Evolutionary conservation across 257 asterid species (phyloP).

Genomic region (Solanum pimpinellifolium): DNA sequence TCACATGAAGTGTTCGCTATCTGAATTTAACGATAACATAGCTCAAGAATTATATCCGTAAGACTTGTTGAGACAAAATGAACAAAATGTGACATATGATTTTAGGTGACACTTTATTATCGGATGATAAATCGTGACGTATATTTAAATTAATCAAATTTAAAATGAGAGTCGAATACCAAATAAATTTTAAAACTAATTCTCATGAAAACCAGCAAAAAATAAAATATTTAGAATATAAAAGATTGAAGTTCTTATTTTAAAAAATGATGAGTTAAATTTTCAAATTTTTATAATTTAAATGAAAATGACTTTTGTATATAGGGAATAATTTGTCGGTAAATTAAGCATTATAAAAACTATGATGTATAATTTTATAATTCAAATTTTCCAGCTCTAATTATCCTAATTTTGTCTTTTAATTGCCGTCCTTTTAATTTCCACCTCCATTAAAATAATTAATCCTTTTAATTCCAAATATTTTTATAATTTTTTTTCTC

Average conservation of each 20-base stretch:
- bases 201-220: too few species aligned
- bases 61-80: not conserved
- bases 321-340: not conserved
- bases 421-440: not conserved
- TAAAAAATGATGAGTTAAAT: not conserved
- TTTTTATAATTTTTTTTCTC: not conserved
- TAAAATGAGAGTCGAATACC: too few species aligned
- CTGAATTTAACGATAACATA: not conserved
- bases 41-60: too few species aligned
- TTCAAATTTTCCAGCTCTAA: not conserved
- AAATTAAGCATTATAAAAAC: not conserved
- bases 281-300: not conserved
- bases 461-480: not conserved
- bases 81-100: too few species aligned
- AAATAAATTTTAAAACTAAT: too few species aligned
- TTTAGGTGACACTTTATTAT: too few species aligned
- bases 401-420: not conserved
- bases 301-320: not conserved
- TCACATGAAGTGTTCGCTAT: too few species aligned
- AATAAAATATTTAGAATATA: not conserved
- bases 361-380: not conserved
- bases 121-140: too few species aligned
- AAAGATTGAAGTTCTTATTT: not conserved
- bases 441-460: not conserved
- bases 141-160: not conserved